Evolutionary conservation across 2,329 filamentous ascomycete genomes (phyloP), one percentile per base, ranked within the genome.

Genomic region (Alternaria infectoria): DNA sequence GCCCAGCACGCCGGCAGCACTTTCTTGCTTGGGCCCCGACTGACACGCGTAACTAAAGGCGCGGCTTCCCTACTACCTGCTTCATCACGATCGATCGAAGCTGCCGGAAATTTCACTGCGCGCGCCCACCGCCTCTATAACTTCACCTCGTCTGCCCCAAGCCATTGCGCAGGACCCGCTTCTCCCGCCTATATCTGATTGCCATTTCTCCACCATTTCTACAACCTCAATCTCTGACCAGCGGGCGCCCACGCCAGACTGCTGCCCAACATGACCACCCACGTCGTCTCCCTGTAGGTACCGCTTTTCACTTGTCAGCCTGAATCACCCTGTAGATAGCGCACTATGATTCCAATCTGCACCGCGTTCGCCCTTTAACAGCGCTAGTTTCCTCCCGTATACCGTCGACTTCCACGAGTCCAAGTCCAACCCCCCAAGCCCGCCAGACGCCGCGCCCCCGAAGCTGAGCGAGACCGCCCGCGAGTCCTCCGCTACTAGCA

Each of bases 331-430:
- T 15, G 13, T 21, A 45, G n/a, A 61, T 26, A 26, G 54, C 32
- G 19, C 26, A 6, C 46, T 5, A 13, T 32, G 25, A 9, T 11
- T 23, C 17, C 23, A 9, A 4, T 13, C 32, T 44, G 55, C 25
- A 62, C 21, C 15, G 8, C 43, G 25, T 54, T 49, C 19, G 23
- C 21, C 30, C 13, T 59, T 69, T 74, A 54, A 71, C 57, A 54
- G 32, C 6, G 54, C n/a, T 77, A 97, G 94, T 61, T 97, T 97
- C 78, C 87, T 97, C 36, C 95, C 95, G 32, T 94, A 97, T 79
- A 98, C 95, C 44, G 86, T 97, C 74, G 90, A 97, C 80, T 98
- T 98, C 80, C 77, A 83, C 57, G 90, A 90, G 60, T 65, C 69
- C 47, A 65, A 71, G 43, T 64, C 65, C 26, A 54, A 57, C 49